Evolutionary conservation across 768 basidiomycete genomes (phyloP).

Genomic region (Boletus rex-veris): DNA sequence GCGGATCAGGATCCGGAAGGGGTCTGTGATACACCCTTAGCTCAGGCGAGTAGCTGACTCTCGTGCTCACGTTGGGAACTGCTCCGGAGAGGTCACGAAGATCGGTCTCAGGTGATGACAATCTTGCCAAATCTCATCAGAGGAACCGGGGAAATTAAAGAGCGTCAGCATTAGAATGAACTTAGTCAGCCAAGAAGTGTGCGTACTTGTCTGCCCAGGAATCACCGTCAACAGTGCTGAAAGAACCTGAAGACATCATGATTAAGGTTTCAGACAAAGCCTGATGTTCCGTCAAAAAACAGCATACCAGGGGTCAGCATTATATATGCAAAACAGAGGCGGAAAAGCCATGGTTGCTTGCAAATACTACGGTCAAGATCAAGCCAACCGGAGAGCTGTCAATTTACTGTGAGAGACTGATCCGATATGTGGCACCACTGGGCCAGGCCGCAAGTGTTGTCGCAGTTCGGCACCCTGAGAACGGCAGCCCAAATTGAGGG

Average conservation of each 20-base stretch:
- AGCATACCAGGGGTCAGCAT: too few species aligned
- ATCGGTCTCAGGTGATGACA: too few species aligned
- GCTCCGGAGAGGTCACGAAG: not conserved
- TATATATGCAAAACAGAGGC: not conserved
- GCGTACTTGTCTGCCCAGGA: not conserved
- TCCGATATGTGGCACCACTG: not conserved
- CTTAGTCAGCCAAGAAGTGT: not conserved
- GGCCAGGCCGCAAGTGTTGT: not conserved
- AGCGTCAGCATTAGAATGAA: not conserved
- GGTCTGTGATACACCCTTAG: not conserved
- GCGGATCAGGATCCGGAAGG: not conserved
- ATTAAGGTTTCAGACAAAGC: not conserved
- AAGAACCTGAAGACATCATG: not conserved
- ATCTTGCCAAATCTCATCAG: not conserved
- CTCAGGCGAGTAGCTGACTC: not conserved
- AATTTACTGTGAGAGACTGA: not conserved
- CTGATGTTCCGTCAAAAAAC: too few species aligned
- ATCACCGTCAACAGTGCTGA: not conserved
- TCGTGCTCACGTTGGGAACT: not conserved
- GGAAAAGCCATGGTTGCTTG: not conserved
- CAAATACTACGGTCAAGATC: not conserved
- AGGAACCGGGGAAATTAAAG: not conserved
- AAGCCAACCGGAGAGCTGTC: constrained; percentile 1
- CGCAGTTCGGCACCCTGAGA: not conserved
- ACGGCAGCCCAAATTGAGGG: not conserved